These are phyloP conservation scores for Calonectria pseudoturangicola DNA, from an alignment of 2,329 filamentous ascomycete species.

Conservation along the genomic window DNA sequence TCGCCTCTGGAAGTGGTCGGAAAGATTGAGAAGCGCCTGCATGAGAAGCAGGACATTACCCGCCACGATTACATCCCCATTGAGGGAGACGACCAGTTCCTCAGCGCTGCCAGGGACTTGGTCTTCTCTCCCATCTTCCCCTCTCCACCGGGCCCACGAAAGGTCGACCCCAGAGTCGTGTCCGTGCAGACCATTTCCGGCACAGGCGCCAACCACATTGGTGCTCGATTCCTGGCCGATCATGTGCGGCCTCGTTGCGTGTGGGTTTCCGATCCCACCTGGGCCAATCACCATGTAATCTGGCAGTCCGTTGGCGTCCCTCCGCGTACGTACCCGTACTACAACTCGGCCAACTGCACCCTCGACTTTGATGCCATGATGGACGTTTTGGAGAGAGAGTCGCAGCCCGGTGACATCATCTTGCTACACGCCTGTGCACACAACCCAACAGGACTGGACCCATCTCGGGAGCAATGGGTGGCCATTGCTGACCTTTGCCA, in stretches of 20 bases:
- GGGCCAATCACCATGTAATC: slow-evolving; percentile 99
- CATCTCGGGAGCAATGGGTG: slow-evolving; percentile 94
- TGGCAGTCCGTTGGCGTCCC: slow-evolving; percentile 90
- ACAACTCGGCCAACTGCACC: slow-evolving; percentile 88
- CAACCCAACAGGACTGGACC: slow-evolving; percentile 98
- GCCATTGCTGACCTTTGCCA: slow-evolving; percentile 86
- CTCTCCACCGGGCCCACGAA: background rate
- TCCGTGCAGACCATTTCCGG: slow-evolving; percentile 97
- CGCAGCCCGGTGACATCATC: slow-evolving; percentile 87
- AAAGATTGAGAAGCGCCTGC: slow-evolving; percentile 46
- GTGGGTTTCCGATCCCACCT: slow-evolving; percentile 96
- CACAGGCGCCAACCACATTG: slow-evolving; percentile 94
- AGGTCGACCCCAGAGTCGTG: slow-evolving; percentile 41
- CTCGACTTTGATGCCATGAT: slow-evolving; percentile 95
- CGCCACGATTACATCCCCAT: slow-evolving; percentile 52
- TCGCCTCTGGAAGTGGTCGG: slow-evolving; percentile 48
- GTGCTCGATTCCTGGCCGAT: slow-evolving; percentile 91
- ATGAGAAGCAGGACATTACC: slow-evolving; percentile 38
- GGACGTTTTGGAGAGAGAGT: slow-evolving; percentile 75
- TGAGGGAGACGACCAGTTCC: slow-evolving; percentile 46
- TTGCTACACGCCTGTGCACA: slow-evolving; percentile 96
- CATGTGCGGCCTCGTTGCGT: slow-evolving; percentile 87
- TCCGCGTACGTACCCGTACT: slow-evolving; percentile 93
- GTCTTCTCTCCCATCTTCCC: slow-evolving; percentile 37
- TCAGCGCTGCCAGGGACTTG: slow-evolving; percentile 44